Conservation (phyloP, 257 asterid species). For the Sherardia arvensis region DNA sequence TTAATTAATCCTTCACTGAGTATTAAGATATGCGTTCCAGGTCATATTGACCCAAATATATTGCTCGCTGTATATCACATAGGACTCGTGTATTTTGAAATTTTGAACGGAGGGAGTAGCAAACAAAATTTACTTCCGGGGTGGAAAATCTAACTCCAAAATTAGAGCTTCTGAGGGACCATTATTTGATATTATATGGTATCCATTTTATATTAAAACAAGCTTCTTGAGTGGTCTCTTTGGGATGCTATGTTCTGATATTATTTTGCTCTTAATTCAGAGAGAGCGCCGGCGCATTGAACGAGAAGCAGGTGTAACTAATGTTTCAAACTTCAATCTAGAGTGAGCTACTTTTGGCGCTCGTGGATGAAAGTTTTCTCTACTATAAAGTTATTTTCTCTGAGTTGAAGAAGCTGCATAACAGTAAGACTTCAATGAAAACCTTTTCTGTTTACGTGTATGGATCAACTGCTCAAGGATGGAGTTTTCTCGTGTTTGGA, state of each 20-base stretch:
- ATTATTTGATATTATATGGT: neutral
- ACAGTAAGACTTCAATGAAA: neutral
- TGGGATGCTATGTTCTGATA: slow-evolving; percentile 1
- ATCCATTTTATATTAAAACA: slow-evolving; percentile 12
- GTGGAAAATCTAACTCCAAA: neutral
- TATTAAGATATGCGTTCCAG: neutral
- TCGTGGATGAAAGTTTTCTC: neutral
- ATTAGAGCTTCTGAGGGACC: neutral
- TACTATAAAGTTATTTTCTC: neutral
- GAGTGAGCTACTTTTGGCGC: neutral
- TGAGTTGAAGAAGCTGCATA: neutral
- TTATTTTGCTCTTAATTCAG: slow-evolving; percentile 25
- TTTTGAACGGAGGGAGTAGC: neutral
- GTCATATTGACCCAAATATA: neutral
- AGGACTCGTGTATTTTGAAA: neutral
- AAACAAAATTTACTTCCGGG: neutral
- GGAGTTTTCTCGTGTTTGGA: slow-evolving; percentile 15
- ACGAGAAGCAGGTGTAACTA: slow-evolving; percentile 45
- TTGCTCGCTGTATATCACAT: neutral
- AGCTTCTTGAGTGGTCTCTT: neutral
- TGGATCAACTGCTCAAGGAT: slow-evolving; percentile 13
- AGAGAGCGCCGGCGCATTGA: slow-evolving; percentile 52
- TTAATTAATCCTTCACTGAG: neutral
- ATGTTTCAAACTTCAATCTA: slow-evolving; percentile 21
- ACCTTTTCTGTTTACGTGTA: slow-evolving; percentile 1